Evolutionary conservation across 192 early-diverging fungal species (phyloP).

Genomic region (Backusella mclennaniae): DNA sequence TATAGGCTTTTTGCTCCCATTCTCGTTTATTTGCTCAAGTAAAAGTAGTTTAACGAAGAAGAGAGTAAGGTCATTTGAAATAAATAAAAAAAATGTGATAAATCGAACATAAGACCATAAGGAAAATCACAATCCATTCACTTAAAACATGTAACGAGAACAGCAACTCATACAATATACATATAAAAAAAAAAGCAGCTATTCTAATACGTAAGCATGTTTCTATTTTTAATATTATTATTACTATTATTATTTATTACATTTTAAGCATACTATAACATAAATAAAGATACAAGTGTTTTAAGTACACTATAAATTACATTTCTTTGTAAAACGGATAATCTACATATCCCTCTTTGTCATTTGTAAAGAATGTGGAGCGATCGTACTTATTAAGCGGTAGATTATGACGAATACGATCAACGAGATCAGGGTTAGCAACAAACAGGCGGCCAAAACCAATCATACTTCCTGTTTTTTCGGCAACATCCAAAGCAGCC

Average conservation of each 20-base stretch:
- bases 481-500: constrained; percentile 1
- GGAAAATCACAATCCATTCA: not conserved
- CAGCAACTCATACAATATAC: not conserved
- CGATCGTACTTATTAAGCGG: constrained; percentile 28
- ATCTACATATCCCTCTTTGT: constrained; percentile 27
- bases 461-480: constrained; percentile 20
- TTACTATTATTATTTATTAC: not conserved
- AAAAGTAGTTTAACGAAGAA: not conserved
- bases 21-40: not conserved
- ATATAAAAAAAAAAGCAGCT: not conserved
- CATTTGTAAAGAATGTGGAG: constrained; percentile 20
- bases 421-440: constrained; percentile 35
- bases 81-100: not conserved
- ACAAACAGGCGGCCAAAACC: constrained; percentile 32
- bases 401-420: constrained; percentile 13
- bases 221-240: not conserved
- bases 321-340: constrained; percentile 19
- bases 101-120: not conserved
- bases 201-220: not conserved
- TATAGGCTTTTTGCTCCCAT: not conserved
- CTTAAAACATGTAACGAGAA: not conserved
- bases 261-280: not conserved
- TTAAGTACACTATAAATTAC: too few species aligned
- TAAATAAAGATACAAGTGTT: not conserved
- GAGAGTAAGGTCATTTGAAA: not conserved